phyloP scores from a whole-genome alignment of 2,329 filamentous ascomycete species.

The Mycosphaerella sp. region DNA sequence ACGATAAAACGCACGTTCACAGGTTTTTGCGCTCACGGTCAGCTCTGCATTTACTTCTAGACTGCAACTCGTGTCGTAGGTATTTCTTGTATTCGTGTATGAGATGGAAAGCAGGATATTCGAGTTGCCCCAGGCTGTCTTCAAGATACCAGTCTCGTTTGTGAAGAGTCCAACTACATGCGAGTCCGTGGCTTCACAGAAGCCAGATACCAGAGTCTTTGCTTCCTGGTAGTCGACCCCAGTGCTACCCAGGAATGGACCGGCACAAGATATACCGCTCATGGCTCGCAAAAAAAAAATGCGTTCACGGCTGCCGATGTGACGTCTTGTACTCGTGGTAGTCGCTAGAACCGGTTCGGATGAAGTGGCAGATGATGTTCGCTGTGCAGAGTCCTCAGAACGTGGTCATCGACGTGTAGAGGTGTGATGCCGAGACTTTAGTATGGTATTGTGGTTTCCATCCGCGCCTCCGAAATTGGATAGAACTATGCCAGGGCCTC shows the following conservation, averaged over 20 bases:
- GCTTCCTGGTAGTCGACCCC: slow-evolving; percentile 14
- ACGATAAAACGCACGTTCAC: slow-evolving; percentile 12
- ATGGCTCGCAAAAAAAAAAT: not conserved
- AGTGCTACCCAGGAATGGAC: slow-evolving; percentile 8
- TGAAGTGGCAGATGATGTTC: not conserved
- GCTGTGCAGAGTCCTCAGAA: not conserved
- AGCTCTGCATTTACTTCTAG: not conserved
- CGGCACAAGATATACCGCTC: slow-evolving; percentile 6
- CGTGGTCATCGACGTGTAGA: not conserved
- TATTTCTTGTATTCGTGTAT: slow-evolving; percentile 1
- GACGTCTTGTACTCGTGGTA: not conserved
- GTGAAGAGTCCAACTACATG: not conserved
- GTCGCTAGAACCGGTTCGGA: not conserved
- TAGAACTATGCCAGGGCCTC: not conserved
- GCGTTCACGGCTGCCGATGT: not conserved
- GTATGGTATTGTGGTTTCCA: not conserved
- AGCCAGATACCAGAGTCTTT: slow-evolving; percentile 6
- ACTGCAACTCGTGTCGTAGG: slow-evolving; percentile 1
- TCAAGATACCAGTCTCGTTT: slow-evolving; percentile 7
- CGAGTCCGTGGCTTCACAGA: slow-evolving; percentile 4
- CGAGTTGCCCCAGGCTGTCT: slow-evolving; percentile 14
- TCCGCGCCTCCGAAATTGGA: slow-evolving; percentile 7
- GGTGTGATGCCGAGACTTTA: not conserved
- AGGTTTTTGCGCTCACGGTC: slow-evolving; percentile 2
- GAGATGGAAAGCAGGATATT: slow-evolving; percentile 11